Base-by-base conservation (phyloP, 306 rosid genomes). In the Phaseolus lunatus region DNA sequence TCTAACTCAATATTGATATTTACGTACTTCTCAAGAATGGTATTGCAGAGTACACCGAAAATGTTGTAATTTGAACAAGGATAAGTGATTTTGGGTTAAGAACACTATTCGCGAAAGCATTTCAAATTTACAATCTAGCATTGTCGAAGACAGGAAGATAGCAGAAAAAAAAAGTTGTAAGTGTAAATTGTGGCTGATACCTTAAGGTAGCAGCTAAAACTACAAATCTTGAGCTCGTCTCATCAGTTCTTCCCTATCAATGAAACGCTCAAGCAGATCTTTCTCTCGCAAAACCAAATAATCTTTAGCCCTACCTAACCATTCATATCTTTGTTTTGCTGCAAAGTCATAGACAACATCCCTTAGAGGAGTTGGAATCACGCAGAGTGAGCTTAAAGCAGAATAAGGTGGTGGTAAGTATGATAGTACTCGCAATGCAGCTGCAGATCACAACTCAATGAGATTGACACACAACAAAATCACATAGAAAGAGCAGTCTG, bases 251-350 rank as follows among this genome's bases (percentile, higher is more conserved):
- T 93, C 95, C 73, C 93, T 86, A 44, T 93, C 98, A 22, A 93
- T 87, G 88, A 93, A 93, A 75, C 93, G 98, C 53, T 89, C 96
- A 16, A 91, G 90, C 76, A 93, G 77, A 77, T 91, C 92, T 49
- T 41, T 83, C 78, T 89, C 96, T 71, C 63, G 68, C 80, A 93
- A 81, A 79, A 91, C 93, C 84, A 89, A 82, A 72, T 86, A 88
- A 29, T 86, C 88, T 43, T 93, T 62, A 15, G 88, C 84, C 85
- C 84, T 89, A 59, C 96, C 93, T 9, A 89, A 85, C 94, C 89
- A 83, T 45, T 83, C 47, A 68, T 93, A 88, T 16, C 93, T 88
- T 5, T 59, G 72, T 66, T 82, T 85, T 8, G 95, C 95, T 7
- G 89, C 78, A 44, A 75, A 75, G 80, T 91, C 98, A 58, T 89